Conservation (phyloP, 768 basidiomycete species). For the Leccinum rimulosum region DNA sequence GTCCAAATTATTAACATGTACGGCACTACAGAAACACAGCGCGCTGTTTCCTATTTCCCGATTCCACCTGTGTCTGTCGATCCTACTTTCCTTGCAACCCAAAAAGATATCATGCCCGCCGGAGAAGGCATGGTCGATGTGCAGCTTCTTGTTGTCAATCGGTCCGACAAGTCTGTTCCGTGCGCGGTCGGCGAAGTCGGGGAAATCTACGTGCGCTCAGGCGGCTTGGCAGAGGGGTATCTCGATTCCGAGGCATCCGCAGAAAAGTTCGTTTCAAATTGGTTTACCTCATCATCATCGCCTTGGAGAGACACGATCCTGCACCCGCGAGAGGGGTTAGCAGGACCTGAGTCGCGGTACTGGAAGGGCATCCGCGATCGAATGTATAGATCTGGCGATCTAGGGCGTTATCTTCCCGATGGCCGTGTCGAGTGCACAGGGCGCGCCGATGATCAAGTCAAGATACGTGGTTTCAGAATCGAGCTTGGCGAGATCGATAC, state of each 20-base stretch:
- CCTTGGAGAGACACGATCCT: slow-evolving; percentile 70
- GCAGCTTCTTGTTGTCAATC: slow-evolving; percentile 94
- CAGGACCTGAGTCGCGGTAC: slow-evolving; percentile 71
- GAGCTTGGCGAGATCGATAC: slow-evolving; percentile 98
- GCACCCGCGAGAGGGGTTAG: slow-evolving; percentile 51
- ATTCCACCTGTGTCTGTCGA: slow-evolving; percentile 84
- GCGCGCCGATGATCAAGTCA: slow-evolving; percentile 97
- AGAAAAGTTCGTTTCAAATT: slow-evolving; percentile 93
- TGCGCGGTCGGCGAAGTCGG: slow-evolving; percentile 97
- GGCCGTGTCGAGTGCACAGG: slow-evolving; percentile 97
- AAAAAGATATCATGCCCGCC: slow-evolving; percentile 98
- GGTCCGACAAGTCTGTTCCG: slow-evolving; percentile 76
- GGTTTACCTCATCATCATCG: slow-evolving; percentile 62
- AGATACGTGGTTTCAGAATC: slow-evolving; percentile 98
- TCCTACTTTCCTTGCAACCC: slow-evolving; percentile 85
- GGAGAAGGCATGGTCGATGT: slow-evolving; percentile 98
- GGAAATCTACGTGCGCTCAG: slow-evolving; percentile 96
- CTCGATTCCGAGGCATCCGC: slow-evolving; percentile 76
- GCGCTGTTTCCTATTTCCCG: slow-evolving; percentile 95
- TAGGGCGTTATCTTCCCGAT: slow-evolving; percentile 89
- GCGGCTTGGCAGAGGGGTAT: slow-evolving; percentile 95
- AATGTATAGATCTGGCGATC: slow-evolving; percentile 97
- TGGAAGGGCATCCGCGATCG: slow-evolving; percentile 97
- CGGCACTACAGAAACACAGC: slow-evolving; percentile 98
- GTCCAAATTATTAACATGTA: slow-evolving; percentile 99